Evolutionary conservation across 176 grass and related monocot genomes (phyloP).

Genomic region (Raddia guianensis): DNA sequence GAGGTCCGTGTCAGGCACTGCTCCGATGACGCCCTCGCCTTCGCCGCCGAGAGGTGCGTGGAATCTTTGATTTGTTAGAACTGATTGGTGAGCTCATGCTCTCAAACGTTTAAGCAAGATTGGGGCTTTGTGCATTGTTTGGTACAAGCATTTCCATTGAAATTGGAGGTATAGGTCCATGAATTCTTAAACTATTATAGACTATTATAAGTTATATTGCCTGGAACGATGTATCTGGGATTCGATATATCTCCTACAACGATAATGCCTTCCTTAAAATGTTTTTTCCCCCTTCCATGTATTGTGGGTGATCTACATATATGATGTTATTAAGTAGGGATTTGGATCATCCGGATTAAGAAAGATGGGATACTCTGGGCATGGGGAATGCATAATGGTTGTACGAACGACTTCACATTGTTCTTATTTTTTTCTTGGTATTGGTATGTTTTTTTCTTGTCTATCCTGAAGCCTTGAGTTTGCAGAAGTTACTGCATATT

Average conservation of each 20-base stretch:
- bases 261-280: not conserved
- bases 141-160: not conserved
- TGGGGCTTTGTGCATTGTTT: not conserved
- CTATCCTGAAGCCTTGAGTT: not conserved
- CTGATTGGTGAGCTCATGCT: not conserved
- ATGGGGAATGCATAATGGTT: not conserved
- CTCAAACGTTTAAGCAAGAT: slow-evolving; percentile 17
- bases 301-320: not conserved
- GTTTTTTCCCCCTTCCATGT: not conserved
- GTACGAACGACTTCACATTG: not conserved
- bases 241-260: not conserved
- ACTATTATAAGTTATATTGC: not conserved
- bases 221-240: not conserved
- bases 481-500: not conserved
- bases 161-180: not conserved
- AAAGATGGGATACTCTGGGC: not conserved
- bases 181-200: not conserved
- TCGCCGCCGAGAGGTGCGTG: slow-evolving; percentile 64
- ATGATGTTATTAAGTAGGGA: not conserved
- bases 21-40: slow-evolving; percentile 69
- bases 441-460: not conserved
- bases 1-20: slow-evolving; percentile 71
- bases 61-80: slow-evolving; percentile 1
- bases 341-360: not conserved
- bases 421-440: not conserved